Percentiles rank a stretch among this genome's conserved stretches.
Conservation (phyloP, 2,329 filamentous ascomycete genomes). For the Colletotrichum lupini region DNA sequence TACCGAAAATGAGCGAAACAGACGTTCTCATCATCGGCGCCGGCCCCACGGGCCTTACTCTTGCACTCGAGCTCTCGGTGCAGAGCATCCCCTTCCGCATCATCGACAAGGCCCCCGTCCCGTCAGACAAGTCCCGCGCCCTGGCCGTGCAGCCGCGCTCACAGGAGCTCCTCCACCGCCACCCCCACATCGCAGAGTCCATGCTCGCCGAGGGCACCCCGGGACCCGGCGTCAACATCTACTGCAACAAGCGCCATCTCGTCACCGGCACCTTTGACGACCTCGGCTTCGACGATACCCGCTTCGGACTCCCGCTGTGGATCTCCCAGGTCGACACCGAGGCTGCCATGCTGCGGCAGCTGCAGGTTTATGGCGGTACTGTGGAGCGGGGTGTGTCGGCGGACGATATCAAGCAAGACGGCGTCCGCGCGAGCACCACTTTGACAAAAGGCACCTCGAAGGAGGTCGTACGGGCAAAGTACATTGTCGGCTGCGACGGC, state of each 20-base stretch:
- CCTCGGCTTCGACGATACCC: conserved; percentile 44
- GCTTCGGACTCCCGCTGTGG: conserved; percentile 44
- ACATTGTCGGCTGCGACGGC: conserved; percentile 60
- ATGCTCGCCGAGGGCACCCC: conserved; percentile 50
- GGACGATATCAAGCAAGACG: conserved; percentile 44
- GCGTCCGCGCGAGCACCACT: conserved; percentile 41
- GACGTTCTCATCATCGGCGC: conserved; percentile 49
- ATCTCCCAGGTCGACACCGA: conserved; percentile 50
- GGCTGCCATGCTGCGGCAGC: conserved; percentile 43
- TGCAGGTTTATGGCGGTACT: conserved; percentile 39
- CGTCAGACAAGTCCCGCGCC: conserved; percentile 52
- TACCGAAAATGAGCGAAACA: conserved; percentile 3
- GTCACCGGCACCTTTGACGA: conserved; percentile 46
- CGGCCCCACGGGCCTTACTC: conserved; percentile 49
- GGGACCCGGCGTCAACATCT: conserved; percentile 51
- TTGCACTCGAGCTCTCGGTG: conserved; percentile 45
- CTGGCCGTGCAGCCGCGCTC: conserved; percentile 60
- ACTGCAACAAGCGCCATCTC: conserved; percentile 46
- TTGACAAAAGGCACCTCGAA: conserved; percentile 38
- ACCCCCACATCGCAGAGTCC: conserved; percentile 48
- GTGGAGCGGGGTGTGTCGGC: conserved; percentile 45
- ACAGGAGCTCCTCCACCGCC: conserved; percentile 60
- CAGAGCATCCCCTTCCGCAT: conserved; percentile 50
- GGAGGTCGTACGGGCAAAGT: conserved; percentile 47
- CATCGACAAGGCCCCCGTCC: conserved; percentile 46